Evolutionary conservation across 2,329 filamentous ascomycete species (phyloP).

Genomic region (Ophiocordyceps sinensis): DNA sequence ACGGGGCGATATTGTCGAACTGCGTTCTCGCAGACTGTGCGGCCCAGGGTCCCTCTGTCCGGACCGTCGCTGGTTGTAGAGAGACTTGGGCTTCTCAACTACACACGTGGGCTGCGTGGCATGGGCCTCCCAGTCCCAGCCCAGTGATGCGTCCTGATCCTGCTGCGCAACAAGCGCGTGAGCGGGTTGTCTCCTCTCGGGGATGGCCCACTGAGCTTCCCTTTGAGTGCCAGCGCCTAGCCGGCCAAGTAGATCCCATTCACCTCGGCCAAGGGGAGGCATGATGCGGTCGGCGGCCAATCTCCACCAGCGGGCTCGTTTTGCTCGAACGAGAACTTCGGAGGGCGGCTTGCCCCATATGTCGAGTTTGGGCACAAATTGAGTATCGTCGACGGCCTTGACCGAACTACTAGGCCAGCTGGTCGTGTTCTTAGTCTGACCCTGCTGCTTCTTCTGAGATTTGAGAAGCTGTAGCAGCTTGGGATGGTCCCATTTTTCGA

Average conservation of each 20-base stretch:
- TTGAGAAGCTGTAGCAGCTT: constrained; percentile 27
- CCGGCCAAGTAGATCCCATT: constrained; percentile 40
- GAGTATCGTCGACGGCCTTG: constrained; percentile 18
- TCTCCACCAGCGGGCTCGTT: constrained; percentile 33
- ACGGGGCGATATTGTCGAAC: constrained; percentile 20
- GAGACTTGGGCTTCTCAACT: constrained; percentile 22
- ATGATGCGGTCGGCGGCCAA: constrained; percentile 28
- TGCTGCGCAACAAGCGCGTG: constrained; percentile 1
- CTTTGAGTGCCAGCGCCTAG: constrained; percentile 27
- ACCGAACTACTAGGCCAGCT: constrained; percentile 12
- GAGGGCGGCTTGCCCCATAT: constrained; percentile 33
- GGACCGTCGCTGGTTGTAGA: constrained; percentile 17
- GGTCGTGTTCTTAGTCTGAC: constrained; percentile 5
- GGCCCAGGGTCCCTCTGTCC: constrained; percentile 22
- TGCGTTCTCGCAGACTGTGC: constrained; percentile 18
- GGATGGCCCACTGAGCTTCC: constrained; percentile 20
- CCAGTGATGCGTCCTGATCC: neutral
- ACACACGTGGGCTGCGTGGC: constrained; percentile 22
- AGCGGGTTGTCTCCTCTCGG: constrained; percentile 14
- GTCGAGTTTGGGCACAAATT: constrained; percentile 25
- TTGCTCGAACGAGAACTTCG: constrained; percentile 23
- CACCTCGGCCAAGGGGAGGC: constrained; percentile 36
- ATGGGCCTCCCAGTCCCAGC: constrained; percentile 29
- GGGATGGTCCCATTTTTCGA: constrained; percentile 32
- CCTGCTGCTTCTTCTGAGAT: constrained; percentile 25